Evolutionary conservation across 2,329 filamentous ascomycete genomes (phyloP).

Genomic region (Colletotrichum sp.): DNA sequence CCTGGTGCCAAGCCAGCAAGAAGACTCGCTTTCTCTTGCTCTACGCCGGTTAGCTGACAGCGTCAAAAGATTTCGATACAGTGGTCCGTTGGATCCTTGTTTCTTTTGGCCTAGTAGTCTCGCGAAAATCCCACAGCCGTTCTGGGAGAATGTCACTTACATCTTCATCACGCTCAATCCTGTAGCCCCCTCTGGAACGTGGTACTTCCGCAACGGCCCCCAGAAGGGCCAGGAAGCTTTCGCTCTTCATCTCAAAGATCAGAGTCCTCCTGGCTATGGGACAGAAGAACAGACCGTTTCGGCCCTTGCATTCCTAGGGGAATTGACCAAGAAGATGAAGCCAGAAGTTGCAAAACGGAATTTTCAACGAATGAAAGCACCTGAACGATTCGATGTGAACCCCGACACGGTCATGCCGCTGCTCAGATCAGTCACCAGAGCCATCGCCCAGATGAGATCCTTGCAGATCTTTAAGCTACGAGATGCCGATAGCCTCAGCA

Average conservation of each 20-base stretch:
- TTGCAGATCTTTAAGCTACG: background rate
- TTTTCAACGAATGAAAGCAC: no score
- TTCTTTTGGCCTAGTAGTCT: background rate
- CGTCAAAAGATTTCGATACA: background rate
- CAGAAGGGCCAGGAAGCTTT: background rate
- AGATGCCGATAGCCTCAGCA: background rate
- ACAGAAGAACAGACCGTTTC: background rate
- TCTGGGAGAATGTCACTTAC: fast-evolving
- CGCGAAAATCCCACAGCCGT: background rate
- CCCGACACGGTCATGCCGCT: background rate
- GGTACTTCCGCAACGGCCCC: background rate
- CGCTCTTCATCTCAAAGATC: background rate
- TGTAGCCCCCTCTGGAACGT: background rate
- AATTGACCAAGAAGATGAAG: background rate
- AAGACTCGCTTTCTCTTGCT: background rate
- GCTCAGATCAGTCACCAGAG: background rate
- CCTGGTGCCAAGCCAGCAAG: background rate
- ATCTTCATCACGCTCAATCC: background rate
- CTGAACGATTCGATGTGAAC: background rate
- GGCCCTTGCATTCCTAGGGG: fast-evolving
- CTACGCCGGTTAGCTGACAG: background rate
- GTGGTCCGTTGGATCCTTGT: background rate
- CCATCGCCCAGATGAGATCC: background rate
- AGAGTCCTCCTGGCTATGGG: background rate
- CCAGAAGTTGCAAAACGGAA: background rate